A percentile compares a stretch with the other conserved stretches of the same genome.
Conservation (phyloP, 2,329 filamentous ascomycete species). For the Sporothrix schenckii region DNA sequence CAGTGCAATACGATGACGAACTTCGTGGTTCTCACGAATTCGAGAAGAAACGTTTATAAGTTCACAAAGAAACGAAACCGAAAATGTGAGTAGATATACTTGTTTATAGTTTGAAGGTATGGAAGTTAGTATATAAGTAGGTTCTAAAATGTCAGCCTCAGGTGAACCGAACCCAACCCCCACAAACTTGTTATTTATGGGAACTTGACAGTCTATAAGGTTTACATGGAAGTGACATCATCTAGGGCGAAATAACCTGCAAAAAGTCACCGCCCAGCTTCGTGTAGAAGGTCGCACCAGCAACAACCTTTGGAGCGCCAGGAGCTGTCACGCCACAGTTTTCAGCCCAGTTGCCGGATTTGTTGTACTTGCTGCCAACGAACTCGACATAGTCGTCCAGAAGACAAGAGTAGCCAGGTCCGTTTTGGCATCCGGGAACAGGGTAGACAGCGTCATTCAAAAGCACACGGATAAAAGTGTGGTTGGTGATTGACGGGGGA, state of each 20-base stretch:
- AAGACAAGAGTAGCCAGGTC: slow-evolving; percentile 58
- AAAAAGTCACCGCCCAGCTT: slow-evolving; percentile 49
- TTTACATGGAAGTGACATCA: background rate
- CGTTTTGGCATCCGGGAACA: slow-evolving; percentile 57
- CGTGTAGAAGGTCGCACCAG: slow-evolving; percentile 56
- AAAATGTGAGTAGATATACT: too few relatives aligned
- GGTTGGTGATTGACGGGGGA: slow-evolving; percentile 37
- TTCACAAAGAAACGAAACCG: too few relatives aligned
- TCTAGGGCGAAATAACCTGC: slow-evolving; percentile 33
- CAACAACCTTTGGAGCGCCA: slow-evolving; percentile 47
- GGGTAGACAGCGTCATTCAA: slow-evolving; percentile 67
- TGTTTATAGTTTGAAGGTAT: too few relatives aligned
- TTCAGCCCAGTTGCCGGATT: slow-evolving; percentile 54
- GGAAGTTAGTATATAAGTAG: too few relatives aligned
- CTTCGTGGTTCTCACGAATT: too few relatives aligned
- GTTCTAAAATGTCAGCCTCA: too few relatives aligned
- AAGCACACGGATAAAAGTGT: slow-evolving; percentile 58
- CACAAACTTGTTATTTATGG: too few relatives aligned
- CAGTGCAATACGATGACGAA: too few relatives aligned
- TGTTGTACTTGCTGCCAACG: slow-evolving; percentile 50
- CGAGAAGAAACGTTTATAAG: too few relatives aligned
- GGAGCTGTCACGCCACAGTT: slow-evolving; percentile 52
- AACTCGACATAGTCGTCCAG: slow-evolving; percentile 52
- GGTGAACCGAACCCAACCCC: too few relatives aligned
- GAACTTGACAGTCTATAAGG: too few relatives aligned